Percentiles rank a stretch among this genome's conserved stretches.
These are phyloP conservation scores for Passalora sequoiae DNA, from an alignment of 2,329 filamentous ascomycete genomes.

Conservation along the genomic window DNA sequence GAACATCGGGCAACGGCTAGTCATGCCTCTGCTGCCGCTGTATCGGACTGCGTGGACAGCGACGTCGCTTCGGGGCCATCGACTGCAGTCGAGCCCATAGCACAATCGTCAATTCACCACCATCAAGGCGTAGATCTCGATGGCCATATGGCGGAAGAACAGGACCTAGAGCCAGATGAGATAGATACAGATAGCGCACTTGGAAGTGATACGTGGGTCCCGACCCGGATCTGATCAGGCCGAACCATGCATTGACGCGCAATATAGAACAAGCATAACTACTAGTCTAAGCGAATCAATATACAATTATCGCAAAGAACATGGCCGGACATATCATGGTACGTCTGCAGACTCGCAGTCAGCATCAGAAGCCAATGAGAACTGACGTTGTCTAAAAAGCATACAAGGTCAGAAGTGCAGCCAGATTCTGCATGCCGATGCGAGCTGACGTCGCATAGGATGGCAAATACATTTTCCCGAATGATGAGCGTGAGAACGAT, in stretches of 20 bases:
- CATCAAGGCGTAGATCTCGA: conserved; percentile 9
- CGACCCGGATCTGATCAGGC: background rate
- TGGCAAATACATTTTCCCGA: conserved; percentile 40
- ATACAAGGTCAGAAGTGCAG: too few relatives aligned
- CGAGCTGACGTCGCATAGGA: too few relatives aligned
- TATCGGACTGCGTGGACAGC: background rate
- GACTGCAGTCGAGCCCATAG: too few relatives aligned
- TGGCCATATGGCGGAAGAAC: conserved; percentile 31
- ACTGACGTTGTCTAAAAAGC: too few relatives aligned
- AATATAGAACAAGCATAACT: conserved; percentile 32
- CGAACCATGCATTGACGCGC: conserved; percentile 3
- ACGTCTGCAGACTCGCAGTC: too few relatives aligned
- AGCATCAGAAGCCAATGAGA: too few relatives aligned
- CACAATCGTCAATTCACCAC: background rate
- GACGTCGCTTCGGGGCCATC: background rate
- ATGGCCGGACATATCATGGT: conserved; percentile 37
- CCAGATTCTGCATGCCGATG: too few relatives aligned
- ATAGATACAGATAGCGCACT: conserved; percentile 33
- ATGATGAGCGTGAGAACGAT: conserved; percentile 37
- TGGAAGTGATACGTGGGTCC: conserved; percentile 33
- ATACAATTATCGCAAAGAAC: conserved; percentile 35
- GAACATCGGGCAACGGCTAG: background rate
- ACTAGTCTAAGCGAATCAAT: conserved; percentile 35
- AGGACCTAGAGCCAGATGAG: conserved; percentile 35
- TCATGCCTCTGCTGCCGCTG: conserved; percentile 3